Conservation (phyloP, 1,284 basidiomycete species). For the Cutaneotrichosporon arboriforme region DNA sequence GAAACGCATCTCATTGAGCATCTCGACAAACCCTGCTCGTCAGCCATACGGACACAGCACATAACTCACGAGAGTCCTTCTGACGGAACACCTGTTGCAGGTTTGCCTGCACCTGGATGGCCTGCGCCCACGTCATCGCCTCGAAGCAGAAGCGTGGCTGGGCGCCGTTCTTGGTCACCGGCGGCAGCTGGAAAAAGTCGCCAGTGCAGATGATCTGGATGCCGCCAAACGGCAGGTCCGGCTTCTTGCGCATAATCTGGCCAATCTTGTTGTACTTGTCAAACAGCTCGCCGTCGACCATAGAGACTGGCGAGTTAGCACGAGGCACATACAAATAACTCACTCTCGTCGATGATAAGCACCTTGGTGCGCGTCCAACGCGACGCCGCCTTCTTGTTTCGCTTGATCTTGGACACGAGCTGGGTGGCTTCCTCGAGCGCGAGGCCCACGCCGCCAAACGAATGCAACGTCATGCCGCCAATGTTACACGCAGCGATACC, state of each 20-base stretch:
- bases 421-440: conserved; percentile 64
- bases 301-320: conserved; percentile 64
- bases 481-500: conserved; percentile 94
- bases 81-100: conserved; percentile 81
- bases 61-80: conserved; percentile 51
- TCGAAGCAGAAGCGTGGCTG: conserved; percentile 75
- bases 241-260: conserved; percentile 54
- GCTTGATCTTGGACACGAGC: conserved; percentile 63
- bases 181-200: conserved; percentile 96
- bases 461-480: conserved; percentile 87
- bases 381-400: conserved; percentile 62
- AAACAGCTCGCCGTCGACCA: conserved; percentile 83
- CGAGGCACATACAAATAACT: conserved; percentile 3
- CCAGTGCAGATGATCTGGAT: conserved; percentile 91
- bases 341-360: conserved; percentile 91
- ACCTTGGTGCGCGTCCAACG: conserved; percentile 73
- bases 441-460: conserved; percentile 82
- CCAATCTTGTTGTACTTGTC: conserved; percentile 49
- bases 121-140: conserved; percentile 71
- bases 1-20: conserved; percentile 85
- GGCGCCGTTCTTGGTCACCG: conserved; percentile 61
- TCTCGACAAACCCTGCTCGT: conserved; percentile 68
- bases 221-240: conserved; percentile 75
- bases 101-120: conserved; percentile 72
- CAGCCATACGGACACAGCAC: background rate